phyloP scores from a whole-genome alignment of 139 green algal species.

The Haematococcus sp. region DNA sequence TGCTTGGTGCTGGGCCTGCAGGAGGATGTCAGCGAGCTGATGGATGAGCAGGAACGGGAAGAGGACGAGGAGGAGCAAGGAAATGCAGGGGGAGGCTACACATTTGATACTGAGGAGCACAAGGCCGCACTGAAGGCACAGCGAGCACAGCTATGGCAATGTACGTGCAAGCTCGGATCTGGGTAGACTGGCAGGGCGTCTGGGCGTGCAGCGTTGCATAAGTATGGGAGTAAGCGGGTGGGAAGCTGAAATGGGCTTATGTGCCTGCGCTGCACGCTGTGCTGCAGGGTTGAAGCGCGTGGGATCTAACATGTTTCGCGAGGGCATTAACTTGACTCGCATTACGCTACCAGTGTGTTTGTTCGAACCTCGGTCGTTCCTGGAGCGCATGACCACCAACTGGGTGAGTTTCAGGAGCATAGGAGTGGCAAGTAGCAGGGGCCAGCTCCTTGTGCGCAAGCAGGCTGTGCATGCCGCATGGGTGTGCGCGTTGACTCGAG shows the following conservation, averaged over 20 bases:
- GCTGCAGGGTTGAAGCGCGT: conserved; percentile 27
- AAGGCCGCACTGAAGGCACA: conserved; percentile 42
- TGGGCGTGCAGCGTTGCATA: not conserved
- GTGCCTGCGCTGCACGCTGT: too few species aligned
- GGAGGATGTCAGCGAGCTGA: conserved; percentile 8
- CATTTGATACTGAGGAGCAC: conserved; percentile 34
- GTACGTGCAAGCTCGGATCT: not conserved
- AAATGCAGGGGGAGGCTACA: conserved; percentile 16
- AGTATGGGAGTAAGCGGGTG: too few species aligned
- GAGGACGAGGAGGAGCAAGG: not conserved
- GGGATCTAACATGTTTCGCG: conserved; percentile 37
- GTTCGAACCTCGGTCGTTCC: conserved; percentile 63
- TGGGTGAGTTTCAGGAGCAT: conserved; percentile 15
- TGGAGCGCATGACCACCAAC: conserved; percentile 58
- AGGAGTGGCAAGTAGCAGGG: too few species aligned
- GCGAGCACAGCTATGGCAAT: conserved; percentile 30
- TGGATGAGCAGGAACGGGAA: not conserved
- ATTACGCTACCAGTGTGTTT: conserved; percentile 60
- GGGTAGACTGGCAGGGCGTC: conserved; percentile 3
- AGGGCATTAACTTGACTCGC: conserved; percentile 65
- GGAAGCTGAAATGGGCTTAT: too few species aligned
- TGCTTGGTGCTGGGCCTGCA: not conserved
- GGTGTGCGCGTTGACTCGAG: too few species aligned
- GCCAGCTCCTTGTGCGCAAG: too few species aligned
- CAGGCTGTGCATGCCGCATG: too few species aligned